Base-by-base conservation (phyloP, 768 basidiomycete species). In the Leccinellum albellum region DNA sequence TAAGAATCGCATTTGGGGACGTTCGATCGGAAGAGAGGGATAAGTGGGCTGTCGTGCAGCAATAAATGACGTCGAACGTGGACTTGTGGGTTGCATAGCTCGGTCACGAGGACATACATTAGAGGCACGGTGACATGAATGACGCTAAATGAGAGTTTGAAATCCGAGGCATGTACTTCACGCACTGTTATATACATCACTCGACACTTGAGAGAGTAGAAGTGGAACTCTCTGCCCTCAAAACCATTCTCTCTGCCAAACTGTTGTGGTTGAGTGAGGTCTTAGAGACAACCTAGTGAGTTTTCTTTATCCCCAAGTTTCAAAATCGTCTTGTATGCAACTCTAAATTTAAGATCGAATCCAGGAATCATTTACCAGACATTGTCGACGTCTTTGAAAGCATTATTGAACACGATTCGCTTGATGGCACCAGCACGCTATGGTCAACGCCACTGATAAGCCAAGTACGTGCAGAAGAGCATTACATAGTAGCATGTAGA, bases 1-100 rank as follows among this genome's bases (percentile, higher is more conserved):
- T 95, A 68, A 77, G 87, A 63, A 80, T 87, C 61, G 86, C 88
- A 4, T 81, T 91, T 56, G 87, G 87, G 13, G 66, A 73, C 50
- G 68, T 79, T 54, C 66, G 71, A 9, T 81, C 83, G 6, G 80
- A 77, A 13, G 61, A 69, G 20, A 54, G 61, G 35, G 61, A 61
- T 0, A 69, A 69, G 37, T 73, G 71, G 71, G 71, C 59, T 1
- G 60, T 71, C 6, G 51, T 66, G 6, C 71, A 73, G 14, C 59
- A 70, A 44, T 70, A 50, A 71, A 37, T 23, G 0, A 40, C 21
- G 15, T 20, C 8, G 9, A 21, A 6, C 3, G 28, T 6, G 14
- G 24, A n/a, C 26, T 47, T n/a, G 46, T 24, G 35, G n/a, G 20
- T 51, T 24, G n/a, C 33, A 51, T 28, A 35, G 23, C 10, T 9